Conservation (phyloP, 140 eudicot species). For the Senecio squalidus region DNA sequence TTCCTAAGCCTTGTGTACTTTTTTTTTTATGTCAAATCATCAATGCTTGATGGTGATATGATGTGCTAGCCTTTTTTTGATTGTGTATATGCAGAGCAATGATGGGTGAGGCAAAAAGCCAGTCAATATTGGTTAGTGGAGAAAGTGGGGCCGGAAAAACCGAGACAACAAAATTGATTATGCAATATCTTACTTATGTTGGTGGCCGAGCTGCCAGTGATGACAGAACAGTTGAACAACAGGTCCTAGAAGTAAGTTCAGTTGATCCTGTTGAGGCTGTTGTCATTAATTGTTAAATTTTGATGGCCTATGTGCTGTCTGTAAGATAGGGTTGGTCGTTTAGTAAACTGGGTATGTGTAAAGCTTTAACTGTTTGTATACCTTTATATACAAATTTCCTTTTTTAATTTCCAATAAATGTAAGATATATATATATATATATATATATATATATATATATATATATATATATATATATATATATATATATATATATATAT, state of each 20-base stretch:
- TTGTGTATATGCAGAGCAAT: slow-evolving; percentile 60
- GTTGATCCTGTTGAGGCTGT: background rate
- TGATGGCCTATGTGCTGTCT: too few species aligned
- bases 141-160: slow-evolving; percentile 99
- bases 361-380: background rate
- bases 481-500: too few species aligned
- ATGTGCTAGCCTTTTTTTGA: slow-evolving; percentile 20
- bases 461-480: too few species aligned
- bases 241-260: slow-evolving; percentile 81
- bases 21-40: background rate
- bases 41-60: slow-evolving; percentile 7
- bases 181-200: slow-evolving; percentile 96
- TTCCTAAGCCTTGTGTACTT: slow-evolving; percentile 13
- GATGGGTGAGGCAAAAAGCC: slow-evolving; percentile 78
- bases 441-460: too few species aligned
- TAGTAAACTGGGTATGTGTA: slow-evolving; percentile 7
- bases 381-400: background rate
- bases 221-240: slow-evolving; percentile 97
- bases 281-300: too few species aligned
- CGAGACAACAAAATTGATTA: slow-evolving; percentile 89
- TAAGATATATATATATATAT: too few species aligned
- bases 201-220: slow-evolving; percentile 97
- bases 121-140: slow-evolving; percentile 97
- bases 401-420: background rate
- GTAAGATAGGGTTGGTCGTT: too few species aligned